Base-by-base conservation (phyloP, 1,139 yeast genomes). In the Pichia cactophila region DNA sequence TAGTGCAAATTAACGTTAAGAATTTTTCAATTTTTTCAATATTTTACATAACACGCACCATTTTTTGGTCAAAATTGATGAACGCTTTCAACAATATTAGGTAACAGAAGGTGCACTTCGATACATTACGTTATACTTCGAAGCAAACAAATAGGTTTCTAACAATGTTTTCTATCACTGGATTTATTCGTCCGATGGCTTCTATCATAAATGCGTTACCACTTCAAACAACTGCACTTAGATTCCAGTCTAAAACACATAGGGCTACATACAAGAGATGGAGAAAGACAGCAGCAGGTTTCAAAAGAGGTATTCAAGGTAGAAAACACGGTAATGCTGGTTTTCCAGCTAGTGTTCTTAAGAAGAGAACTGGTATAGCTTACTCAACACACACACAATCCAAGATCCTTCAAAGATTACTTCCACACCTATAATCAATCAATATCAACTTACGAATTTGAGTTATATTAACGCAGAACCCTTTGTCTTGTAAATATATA, bases 251-350 rank as follows among this genome's bases (percentile, higher is more conserved):
- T 69, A 83, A 83, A 64, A 77, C 89, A 9, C 86, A 83, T 61
- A 78, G 83, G 61, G 82, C 88, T 8, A 85, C 95, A 10, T 89
- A 90, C 45, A 86, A 85, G 64, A 77, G 96, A 68, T 84, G 90
- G 80, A 77, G 86, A 65, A 82, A 80, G 59, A 81, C 84, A n/a
- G 80, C 79, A 5, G 33, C 48, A 23, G 74, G 69, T 23, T 81
- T 73, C 62, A 69, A 73, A 54, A 65, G 79, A 56, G 87, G 87
- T 51, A 83, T 81, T 59, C 86, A 95, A 23, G 95, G 96, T 11
- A 79, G 96, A 69, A 86, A 86, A 60, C 97, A 89, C 66, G 97
- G 97, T 45, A 89, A 88, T 61, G 88, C 90, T 4, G 92, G 95
- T 28, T 89, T 94, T 83, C 78, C 90, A 45, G 69, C 79, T 43